Evolutionary conservation across 2,329 filamentous ascomycete species (phyloP).

Genomic region (Rhinocladiella similis): DNA sequence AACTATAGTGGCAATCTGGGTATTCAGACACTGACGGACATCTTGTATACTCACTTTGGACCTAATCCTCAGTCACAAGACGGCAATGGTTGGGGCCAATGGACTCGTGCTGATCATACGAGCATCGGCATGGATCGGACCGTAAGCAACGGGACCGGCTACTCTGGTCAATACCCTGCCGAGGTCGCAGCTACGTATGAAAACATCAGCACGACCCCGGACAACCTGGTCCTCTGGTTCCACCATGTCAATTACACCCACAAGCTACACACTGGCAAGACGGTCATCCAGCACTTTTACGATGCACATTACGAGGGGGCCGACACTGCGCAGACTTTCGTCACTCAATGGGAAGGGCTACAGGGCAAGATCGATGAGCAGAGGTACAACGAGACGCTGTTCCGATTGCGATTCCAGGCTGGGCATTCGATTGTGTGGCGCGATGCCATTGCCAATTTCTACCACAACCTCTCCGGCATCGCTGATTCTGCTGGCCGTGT

Average conservation of each 20-base stretch:
- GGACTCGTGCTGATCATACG: constrained; percentile 63
- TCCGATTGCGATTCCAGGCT: constrained; percentile 64
- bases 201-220: constrained; percentile 62
- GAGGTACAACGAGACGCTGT: constrained; percentile 60
- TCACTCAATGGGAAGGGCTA: constrained; percentile 54
- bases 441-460: constrained; percentile 66
- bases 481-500: constrained; percentile 58
- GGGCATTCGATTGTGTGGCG: constrained; percentile 71
- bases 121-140: constrained; percentile 72
- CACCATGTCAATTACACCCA: constrained; percentile 71
- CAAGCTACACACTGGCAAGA: constrained; percentile 61
- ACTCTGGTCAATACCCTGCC: constrained; percentile 64
- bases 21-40: constrained; percentile 68
- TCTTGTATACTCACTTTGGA: constrained; percentile 66
- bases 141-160: constrained; percentile 65
- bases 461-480: constrained; percentile 61
- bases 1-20: constrained; percentile 71
- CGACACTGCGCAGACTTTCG: constrained; percentile 60
- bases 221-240: constrained; percentile 71
- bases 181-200: constrained; percentile 62
- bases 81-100: constrained; percentile 69
- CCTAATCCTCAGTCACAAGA: constrained; percentile 68
- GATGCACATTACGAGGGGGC: constrained; percentile 63
- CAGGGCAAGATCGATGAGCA: constrained; percentile 59
- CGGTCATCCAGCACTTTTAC: constrained; percentile 68